Evolutionary conservation across 768 basidiomycete genomes (phyloP), one percentile per base, ranked within the genome.

Genomic region (Clathrus columnatus): DNA sequence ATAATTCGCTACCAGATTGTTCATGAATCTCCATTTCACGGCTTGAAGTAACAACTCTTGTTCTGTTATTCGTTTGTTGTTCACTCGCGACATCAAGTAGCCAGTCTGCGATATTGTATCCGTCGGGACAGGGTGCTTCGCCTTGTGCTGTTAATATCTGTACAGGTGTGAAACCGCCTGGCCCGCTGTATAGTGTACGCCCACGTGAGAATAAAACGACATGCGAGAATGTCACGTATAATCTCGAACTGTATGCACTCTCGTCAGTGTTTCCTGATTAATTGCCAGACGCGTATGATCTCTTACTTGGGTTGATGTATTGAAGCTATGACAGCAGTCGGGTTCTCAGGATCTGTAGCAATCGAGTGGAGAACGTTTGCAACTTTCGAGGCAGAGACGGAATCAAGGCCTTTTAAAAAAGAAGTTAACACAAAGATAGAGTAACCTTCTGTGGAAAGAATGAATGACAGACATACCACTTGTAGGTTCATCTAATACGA

Each of bases 51-150:
- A 27, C 44, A n/a, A 28, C 50, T n/a, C 29, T 28, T 7, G 52
- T 30, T 48, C 54, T 36, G 32, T 23, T 30, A 26, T 42, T 44
- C 18, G 27, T n/a, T n/a, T n/a, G 41, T 7, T 81, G 75, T 48
- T 81, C 80, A 62, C 81, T 85, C 1, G 92, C 92, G 50, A 97
- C 77, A 61, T 96, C 93, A 20, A 97, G 75, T 10, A 96, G 77
- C 63, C 94, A 89, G 66, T 97, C 94, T 0, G 94, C 92, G 17
- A 94, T 79, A 62, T 96, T 96, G 71, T 94, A 93, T 0, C 90
- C 91, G 48, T 82, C 75, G 7, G 80, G 85, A 63, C 83, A 91
- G 8, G 77, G 70, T 42, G 57, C 54, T 3, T 69, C 59, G 5
- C 77, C 75, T 21, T 71, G 67, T 20, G 61, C 69, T 0, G 79